phyloP scores from a whole-genome alignment of 1,139 yeast species.

The Hansenula sp. region DNA sequence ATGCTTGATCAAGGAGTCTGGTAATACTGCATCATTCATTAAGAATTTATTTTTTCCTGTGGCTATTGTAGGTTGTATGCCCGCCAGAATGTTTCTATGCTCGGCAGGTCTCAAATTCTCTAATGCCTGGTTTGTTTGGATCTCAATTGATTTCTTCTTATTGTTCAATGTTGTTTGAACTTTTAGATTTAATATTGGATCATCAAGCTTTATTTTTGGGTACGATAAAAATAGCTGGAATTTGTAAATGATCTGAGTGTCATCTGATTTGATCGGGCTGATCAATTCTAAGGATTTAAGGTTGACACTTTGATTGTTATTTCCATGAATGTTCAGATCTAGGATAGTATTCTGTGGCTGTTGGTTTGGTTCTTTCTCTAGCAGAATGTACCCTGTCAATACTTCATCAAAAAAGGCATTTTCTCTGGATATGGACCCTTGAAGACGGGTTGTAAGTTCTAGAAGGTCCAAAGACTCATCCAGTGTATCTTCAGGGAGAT shows the following conservation, averaged over 20 bases:
- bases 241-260: conserved; percentile 5
- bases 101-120: conserved; percentile 16
- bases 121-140: background rate
- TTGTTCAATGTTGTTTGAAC: conserved; percentile 4
- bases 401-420: conserved; percentile 38
- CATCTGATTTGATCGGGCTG: conserved; percentile 1
- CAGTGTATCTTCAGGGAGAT: background rate
- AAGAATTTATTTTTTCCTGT: conserved; percentile 11
- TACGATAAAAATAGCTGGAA: conserved; percentile 14
- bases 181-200: conserved; percentile 14
- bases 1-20: conserved; percentile 20
- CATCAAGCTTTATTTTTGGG: conserved; percentile 19
- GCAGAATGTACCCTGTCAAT: conserved; percentile 33
- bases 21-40: conserved; percentile 10
- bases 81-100: conserved; percentile 20
- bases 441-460: background rate
- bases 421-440: conserved; percentile 3
- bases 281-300: background rate
- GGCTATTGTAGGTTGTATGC: conserved; percentile 12
- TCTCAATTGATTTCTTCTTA: background rate
- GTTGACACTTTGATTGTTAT: background rate
- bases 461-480: background rate
- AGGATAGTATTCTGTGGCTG: conserved; percentile 2
- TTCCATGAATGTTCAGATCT: conserved; percentile 5
- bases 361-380: conserved; percentile 16